Conservation (phyloP, 1,284 basidiomycete genomes). For the Caloboletus inedulis region DNA sequence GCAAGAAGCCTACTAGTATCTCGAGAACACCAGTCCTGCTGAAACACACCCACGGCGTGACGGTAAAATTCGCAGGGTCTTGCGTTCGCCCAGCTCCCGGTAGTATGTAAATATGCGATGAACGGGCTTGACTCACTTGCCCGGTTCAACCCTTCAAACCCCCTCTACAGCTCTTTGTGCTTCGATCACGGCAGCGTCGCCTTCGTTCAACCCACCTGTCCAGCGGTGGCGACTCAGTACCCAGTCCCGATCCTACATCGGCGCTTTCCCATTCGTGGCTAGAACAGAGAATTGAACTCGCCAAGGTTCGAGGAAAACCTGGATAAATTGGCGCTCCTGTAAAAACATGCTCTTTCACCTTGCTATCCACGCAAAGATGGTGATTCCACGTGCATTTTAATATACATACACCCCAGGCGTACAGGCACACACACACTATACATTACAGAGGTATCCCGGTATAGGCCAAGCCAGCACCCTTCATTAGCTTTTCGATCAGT, state of each 20-base stretch:
- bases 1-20: too few relatives aligned
- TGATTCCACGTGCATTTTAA: background rate
- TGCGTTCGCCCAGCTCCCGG: too few relatives aligned
- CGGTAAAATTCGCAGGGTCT: too few relatives aligned
- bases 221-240: background rate
- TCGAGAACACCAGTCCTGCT: too few relatives aligned
- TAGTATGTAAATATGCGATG: too few relatives aligned
- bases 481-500: conserved; percentile 34
- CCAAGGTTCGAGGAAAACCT: background rate
- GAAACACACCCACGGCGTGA: too few relatives aligned
- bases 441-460: conserved; percentile 23
- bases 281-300: background rate
- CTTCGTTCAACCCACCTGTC: background rate
- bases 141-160: too few relatives aligned
- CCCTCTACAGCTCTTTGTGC: too few relatives aligned
- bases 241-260: background rate
- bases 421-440: background rate
- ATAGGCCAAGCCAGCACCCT: conserved; percentile 25
- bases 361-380: background rate
- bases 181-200: background rate
- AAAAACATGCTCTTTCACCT: background rate
- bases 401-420: background rate
- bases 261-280: background rate
- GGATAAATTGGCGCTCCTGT: background rate
- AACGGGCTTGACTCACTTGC: too few relatives aligned